Evolutionary conservation across 148 eudicot genomes (phyloP), one percentile per base, ranked within the genome.

Genomic region (Silene uniflora): DNA sequence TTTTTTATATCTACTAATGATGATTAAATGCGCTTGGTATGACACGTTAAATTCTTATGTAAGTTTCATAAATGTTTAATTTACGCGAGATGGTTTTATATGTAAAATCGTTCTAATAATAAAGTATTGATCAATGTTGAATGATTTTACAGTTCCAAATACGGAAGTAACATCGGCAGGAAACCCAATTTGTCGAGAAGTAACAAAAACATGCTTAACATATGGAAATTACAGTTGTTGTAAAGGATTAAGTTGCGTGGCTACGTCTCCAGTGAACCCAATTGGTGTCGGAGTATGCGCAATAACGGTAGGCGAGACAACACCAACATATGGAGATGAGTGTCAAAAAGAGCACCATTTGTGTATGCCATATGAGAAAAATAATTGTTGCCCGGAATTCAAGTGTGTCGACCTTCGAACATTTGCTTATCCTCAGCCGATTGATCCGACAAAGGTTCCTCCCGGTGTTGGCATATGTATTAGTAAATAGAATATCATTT

Each of bases 181-280:
- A 1, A 10, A 16, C 9, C 18, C 47, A 6, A 35, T 0, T 47
- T 73, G 75, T 27, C 17, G 75, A 62, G 47, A 59, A 2, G 1
- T 19, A 32, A n/a, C 75, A 2, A 18, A 73, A 35, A 4, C 19
- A 24, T 73, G 75, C 63, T 1, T 60, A 32, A 0, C 4, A n/a
- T 60, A 73, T 60, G 75, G 75, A 32, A 11, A 59, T 9, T 73
- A 73, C 29, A 7, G 4, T 21, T 73, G 75, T 60, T 73, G 75
- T 27, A 25, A 21, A n/a, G 75, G 47, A 32, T 60, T 73, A 59
- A 73, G 7, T 5, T 73, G 75, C 24, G 2, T n/a, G 24, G 49
- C 52, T 1, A 27, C 17, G 1, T 66, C 47, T 16, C 22, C 29
- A 11, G 25, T 65, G 5, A 7, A 0, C 35, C 64, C 66, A n/a